phyloP scores from a whole-genome alignment of 345 rosid species.

The Hypericum perforatum region DNA sequence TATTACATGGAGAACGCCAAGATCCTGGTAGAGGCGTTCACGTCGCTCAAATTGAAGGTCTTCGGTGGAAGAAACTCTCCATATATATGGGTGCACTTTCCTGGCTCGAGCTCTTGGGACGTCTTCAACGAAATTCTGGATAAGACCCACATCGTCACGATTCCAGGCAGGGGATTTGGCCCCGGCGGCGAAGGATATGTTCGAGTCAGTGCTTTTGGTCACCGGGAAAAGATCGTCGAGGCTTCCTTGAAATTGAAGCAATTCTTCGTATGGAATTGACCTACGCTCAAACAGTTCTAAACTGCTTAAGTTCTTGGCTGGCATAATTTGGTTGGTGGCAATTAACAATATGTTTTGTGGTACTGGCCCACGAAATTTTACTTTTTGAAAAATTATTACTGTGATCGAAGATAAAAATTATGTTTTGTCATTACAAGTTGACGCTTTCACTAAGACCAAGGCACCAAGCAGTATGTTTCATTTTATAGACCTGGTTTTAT shows the following conservation, averaged over 20 bases:
- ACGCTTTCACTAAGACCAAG: too few species aligned
- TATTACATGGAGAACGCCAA: constrained; percentile 59
- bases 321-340: too few species aligned
- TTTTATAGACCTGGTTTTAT: too few species aligned
- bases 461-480: too few species aligned
- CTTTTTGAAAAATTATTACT: too few species aligned
- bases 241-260: constrained; percentile 47
- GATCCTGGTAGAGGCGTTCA: constrained; percentile 42
- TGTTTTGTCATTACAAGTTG: too few species aligned
- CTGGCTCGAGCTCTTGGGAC: constrained; percentile 57
- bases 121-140: constrained; percentile 59
- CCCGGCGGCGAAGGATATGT: constrained; percentile 68
- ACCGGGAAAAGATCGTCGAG: constrained; percentile 36
- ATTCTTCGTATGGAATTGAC: background rate
- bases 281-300: too few species aligned
- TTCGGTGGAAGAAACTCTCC: constrained; percentile 75
- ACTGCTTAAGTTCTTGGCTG: too few species aligned
- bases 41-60: constrained; percentile 37
- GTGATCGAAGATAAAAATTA: too few species aligned
- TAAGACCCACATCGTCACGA: constrained; percentile 51
- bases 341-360: too few species aligned
- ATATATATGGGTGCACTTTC: constrained; percentile 68
- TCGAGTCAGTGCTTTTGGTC: constrained; percentile 68
- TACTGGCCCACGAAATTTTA: too few species aligned
- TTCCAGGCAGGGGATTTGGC: constrained; percentile 77